Evolutionary conservation across 331 rosid species (phyloP), one percentile per base, ranked within the genome.

Genomic region (Arachis monticola): DNA sequence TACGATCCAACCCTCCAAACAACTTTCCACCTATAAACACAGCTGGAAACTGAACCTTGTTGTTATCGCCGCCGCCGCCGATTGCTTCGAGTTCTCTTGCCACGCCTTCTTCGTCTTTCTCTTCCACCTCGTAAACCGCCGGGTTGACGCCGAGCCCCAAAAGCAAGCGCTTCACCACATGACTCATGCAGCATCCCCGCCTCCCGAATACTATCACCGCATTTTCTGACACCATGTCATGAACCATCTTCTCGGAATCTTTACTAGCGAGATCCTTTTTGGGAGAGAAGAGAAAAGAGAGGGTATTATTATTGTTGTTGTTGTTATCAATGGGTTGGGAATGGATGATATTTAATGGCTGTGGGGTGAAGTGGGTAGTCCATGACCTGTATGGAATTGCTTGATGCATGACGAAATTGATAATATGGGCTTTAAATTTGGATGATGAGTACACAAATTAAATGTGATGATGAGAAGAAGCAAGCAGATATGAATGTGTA

Each of bases 1-100:
- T 75, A 50, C 81, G 82, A 59, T 91, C 97, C 86, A 91, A 75
- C 1, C 97, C 93, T 42, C 97, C 97, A 59, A 88, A 87, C 80
- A 87, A 50, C 12, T 77, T 79, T 0, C 97, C 97, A 1, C 91
- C 97, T 0, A 91, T 85, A 66, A 88, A 91, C 12, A 91, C 82
- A 1, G 79, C 85, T 0, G 97, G 97, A 13, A 88, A 84, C 63
- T 87, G 89, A 8, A 88, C 30, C 11, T 69, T 73, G 59, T 5
- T 60, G 7, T 0, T 12, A 3, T 9, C 22, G 8, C 8, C 14
- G 38, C 8, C 73, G 40, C 14, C 47, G 46, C 17, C 9, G 0
- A 71, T 67, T 11, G 47, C 7, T 53, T 88, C 86, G 72, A 91
- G 67, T 30, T 87, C 81, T 30, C 7, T 45, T 2, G 64, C 38